These are phyloP conservation scores for Mortierella polycephala DNA, from an alignment of 371 early-diverging fungal species.

Conservation along the genomic window DNA sequence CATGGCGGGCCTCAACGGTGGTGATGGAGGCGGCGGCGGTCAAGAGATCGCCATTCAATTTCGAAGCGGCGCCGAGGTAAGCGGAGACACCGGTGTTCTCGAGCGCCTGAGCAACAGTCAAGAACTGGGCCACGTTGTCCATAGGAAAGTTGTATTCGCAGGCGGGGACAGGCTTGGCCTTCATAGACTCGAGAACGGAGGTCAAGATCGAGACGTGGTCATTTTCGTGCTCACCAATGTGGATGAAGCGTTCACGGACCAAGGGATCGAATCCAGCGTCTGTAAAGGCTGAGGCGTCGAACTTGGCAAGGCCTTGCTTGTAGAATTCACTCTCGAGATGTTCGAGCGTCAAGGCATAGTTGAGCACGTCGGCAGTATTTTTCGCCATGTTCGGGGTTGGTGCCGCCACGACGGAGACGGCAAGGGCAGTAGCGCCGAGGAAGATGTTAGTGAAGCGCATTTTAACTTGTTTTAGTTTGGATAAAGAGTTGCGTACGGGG, in stretches of 20 bases:
- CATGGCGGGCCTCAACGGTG: conserved; percentile 27
- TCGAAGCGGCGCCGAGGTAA: conserved; percentile 54
- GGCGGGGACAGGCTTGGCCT: conserved; percentile 44
- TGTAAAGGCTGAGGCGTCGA: conserved; percentile 40
- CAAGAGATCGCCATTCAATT: conserved; percentile 3
- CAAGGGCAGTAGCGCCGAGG: not conserved
- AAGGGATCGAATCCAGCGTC: conserved; percentile 46
- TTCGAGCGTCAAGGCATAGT: conserved; percentile 35
- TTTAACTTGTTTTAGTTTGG: not conserved
- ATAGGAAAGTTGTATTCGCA: conserved; percentile 60
- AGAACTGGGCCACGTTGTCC: conserved; percentile 46
- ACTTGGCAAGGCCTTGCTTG: conserved; percentile 52
- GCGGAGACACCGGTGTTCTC: conserved; percentile 60
- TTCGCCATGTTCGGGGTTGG: not conserved
- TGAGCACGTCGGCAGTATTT: conserved; percentile 7
- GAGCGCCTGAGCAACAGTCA: conserved; percentile 54
- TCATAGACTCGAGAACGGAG: conserved; percentile 30
- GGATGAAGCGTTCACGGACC: conserved; percentile 44
- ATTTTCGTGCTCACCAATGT: conserved; percentile 54
- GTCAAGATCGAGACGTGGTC: conserved; percentile 54
- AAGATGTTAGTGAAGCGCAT: not conserved
- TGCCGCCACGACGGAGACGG: not conserved
- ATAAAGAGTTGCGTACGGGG: no score
- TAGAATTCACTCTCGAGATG: conserved; percentile 39
- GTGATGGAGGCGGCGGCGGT: conserved; percentile 10